Conservation (phyloP, 148 eudicot genomes). For the Rhododendron ovatum region DNA sequence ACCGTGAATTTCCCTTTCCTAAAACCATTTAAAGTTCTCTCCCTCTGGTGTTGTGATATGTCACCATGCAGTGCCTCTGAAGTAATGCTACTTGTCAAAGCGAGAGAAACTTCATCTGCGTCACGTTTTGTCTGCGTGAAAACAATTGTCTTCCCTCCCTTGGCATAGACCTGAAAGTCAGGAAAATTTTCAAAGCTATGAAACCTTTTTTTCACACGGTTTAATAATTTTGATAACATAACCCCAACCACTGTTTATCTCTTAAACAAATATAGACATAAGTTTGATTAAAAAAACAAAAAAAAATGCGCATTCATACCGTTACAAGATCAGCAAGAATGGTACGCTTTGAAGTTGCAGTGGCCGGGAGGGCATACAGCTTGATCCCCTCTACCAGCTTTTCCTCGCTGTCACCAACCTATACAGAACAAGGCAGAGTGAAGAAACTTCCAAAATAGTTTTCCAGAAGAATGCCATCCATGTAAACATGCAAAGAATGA, state of each 20-base stretch:
- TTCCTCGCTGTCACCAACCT: constrained; percentile 96
- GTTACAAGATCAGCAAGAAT: constrained; percentile 81
- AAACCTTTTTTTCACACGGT: neutral
- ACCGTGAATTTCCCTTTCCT: constrained; percentile 92
- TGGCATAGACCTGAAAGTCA: constrained; percentile 76
- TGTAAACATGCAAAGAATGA: neutral
- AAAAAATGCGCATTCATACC: constrained; percentile 36
- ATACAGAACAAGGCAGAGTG: constrained; percentile 14
- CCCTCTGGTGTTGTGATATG: constrained; percentile 97
- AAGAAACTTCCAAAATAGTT: constrained; percentile 2
- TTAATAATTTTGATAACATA: neutral
- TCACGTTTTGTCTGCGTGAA: constrained; percentile 95
- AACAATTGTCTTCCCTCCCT: constrained; percentile 92
- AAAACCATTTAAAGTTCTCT: constrained; percentile 85
- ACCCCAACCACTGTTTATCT: neutral
- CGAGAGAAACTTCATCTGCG: constrained; percentile 94
- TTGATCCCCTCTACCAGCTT: constrained; percentile 94
- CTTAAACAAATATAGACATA: neutral
- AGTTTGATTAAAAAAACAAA: neutral
- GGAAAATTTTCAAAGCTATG: neutral
- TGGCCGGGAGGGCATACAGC: constrained; percentile 67
- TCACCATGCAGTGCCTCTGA: constrained; percentile 98
- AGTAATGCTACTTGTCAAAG: constrained; percentile 75
- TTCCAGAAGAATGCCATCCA: neutral
- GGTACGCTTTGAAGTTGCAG: constrained; percentile 68